Base-by-base conservation (phyloP, 2,329 filamentous ascomycete species). In the Tolypocladium sp. region DNA sequence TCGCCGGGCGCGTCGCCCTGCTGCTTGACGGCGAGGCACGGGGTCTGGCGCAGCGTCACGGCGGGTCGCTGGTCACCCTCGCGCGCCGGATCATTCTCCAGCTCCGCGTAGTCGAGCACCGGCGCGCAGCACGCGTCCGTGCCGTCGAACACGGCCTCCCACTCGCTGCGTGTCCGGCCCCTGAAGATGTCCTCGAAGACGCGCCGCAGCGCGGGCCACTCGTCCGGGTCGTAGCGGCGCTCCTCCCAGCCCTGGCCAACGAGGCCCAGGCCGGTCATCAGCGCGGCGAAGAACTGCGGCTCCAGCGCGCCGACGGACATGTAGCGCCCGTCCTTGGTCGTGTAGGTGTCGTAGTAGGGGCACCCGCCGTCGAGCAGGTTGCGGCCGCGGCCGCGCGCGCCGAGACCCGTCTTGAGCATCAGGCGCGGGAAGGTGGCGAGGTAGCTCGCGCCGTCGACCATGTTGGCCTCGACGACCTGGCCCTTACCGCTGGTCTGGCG, bases 41-140 rank as follows among this genome's bases (percentile, higher is more conserved):
- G 92, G 13, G 90, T 92, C 30, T 77, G 79, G 42, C 79, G 81
- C 67, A 97, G 73, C 41, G 85, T 85, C 12, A 92, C 88, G 1
- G 81, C 74, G 1, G 89, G 89, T 61, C 90, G 74, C 74, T 91
- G 88, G 64, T 92, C 88, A 54, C 87, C 83, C 68, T 86, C 84
- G 55, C 78, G 75, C n/a, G 59, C 62, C 10, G 69, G 56, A 41
- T 76, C 70, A 3, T 61, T 66, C 65, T 91, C 83, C 51, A 96
- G 77, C 74, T 96, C 92, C 0, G 65, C 68, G 64, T 91, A 90
- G 40, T 86, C 86, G 49, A 96, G 76, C 1, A 97, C 90, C 0
- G 93, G 93, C n/a, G 90, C 91, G 63, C 89, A 91, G 72, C 93
- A 97, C 1, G 93, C 93, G 74, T 97, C 93, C 0, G 90, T 94